These are phyloP conservation scores for Coemansia sp. DNA, from an alignment of 192 early-diverging fungal species.

Conservation along the genomic window DNA sequence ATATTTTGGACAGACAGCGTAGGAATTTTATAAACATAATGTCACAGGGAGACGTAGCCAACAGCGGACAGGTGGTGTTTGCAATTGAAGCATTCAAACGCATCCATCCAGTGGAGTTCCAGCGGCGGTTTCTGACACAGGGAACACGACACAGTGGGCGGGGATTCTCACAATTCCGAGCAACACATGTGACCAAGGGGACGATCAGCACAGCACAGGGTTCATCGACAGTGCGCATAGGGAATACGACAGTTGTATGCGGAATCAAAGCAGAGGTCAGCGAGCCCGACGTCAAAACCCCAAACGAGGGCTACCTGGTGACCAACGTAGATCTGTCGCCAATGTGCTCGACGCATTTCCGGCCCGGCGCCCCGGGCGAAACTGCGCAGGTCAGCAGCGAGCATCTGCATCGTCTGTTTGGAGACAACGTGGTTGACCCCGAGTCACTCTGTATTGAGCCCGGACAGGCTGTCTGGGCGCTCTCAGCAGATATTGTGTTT, in stretches of 20 bases:
- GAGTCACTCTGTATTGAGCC: slow-evolving; percentile 70
- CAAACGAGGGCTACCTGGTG: slow-evolving; percentile 81
- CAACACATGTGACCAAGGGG: slow-evolving; percentile 57
- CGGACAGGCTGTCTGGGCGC: slow-evolving; percentile 79
- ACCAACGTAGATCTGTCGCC: slow-evolving; percentile 91
- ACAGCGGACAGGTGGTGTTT: slow-evolving; percentile 33
- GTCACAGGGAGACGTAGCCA: background rate
- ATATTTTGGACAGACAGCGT: background rate
- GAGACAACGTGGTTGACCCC: slow-evolving; percentile 27
- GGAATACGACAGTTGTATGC: slow-evolving; percentile 87
- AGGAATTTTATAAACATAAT: background rate
- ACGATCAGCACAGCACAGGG: slow-evolving; percentile 79
- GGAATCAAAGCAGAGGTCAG: slow-evolving; percentile 94
- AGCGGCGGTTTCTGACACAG: slow-evolving; percentile 77
- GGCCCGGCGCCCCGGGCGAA: slow-evolving; percentile 80
- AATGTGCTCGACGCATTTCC: slow-evolving; percentile 83
- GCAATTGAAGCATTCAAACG: slow-evolving; percentile 77
- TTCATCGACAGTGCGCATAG: slow-evolving; percentile 82
- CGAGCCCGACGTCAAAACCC: slow-evolving; percentile 67
- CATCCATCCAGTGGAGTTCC: slow-evolving; percentile 85
- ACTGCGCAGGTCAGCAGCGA: slow-evolving; percentile 81
- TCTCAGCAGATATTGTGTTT: slow-evolving; percentile 88
- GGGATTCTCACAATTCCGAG: slow-evolving; percentile 65
- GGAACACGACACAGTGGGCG: slow-evolving; percentile 83
- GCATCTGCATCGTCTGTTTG: slow-evolving; percentile 68